Evolutionary conservation across 2,329 filamentous ascomycete species (phyloP), one percentile per base, ranked within the genome.

Genomic region (Aspergillus arachidicola): DNA sequence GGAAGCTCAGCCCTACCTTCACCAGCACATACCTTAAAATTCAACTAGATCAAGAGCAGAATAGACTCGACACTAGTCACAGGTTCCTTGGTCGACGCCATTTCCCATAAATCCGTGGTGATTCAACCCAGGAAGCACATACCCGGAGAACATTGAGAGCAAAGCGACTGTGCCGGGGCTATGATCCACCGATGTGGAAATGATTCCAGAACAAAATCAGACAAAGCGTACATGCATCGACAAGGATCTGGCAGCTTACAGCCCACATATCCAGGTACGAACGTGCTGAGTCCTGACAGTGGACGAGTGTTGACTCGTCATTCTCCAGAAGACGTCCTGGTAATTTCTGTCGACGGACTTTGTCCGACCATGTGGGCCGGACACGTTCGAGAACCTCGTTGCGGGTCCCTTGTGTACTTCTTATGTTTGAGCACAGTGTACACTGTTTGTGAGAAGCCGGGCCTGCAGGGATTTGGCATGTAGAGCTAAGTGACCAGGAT

Each of bases 301-400:
- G 51, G 32, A 38, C 36, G 32, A 4, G 36, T 23, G 7, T 36
- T 16, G 30, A 30, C 51, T 48, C 19, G 38, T 36, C 41, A 34
- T 26, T 56, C 50, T 55, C 28, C n/a, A 50, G 36, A 34, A 16
- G 21, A 32, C n/a, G 26, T 43, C 53, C 38, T 43, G n/a, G 50
- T 60, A 60, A 60, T 60, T 60, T 60, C 59, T 30, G 38, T 46
- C 1, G 21, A 11, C 57, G 43, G 46, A 51, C 34, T 36, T 55
- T 55, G 21, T 26, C 57, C 57, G 53, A 30, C 46, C 28, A 57
- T 46, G 51, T 60, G 59, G 59, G 58, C 54, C 58, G 34, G 30
- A 23, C 58, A 56, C 59, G 59, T 60, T 60, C 59, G 51, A 57
- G 59, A 60, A 56, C 59, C 59, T 45, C 14, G 21, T 32, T 43